phyloP scores from a whole-genome alignment of 805 yeast species.

The Yarrowia phangngaensis region DNA sequence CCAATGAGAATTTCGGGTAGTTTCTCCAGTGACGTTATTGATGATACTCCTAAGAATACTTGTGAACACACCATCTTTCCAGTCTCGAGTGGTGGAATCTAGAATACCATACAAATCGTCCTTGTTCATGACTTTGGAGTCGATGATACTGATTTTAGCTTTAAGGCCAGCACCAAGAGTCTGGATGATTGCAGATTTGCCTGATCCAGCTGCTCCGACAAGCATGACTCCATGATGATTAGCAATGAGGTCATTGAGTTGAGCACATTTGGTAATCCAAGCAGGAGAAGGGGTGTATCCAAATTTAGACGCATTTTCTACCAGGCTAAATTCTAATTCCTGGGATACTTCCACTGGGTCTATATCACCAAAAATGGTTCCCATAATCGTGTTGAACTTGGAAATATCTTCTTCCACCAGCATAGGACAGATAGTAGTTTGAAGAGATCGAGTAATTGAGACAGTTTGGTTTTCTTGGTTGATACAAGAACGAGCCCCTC shows the following conservation, averaged over 20 bases:
- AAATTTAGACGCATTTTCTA: constrained; percentile 35
- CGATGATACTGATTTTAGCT: constrained; percentile 47
- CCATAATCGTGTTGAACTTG: constrained; percentile 2
- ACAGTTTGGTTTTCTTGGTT: constrained; percentile 1
- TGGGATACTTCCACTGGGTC: constrained; percentile 34
- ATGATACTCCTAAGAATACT: constrained; percentile 55
- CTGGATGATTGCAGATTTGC: constrained; percentile 59
- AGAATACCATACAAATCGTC: constrained; percentile 63
- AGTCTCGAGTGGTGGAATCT: constrained; percentile 76
- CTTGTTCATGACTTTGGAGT: constrained; percentile 72
- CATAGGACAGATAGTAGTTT: constrained; percentile 66
- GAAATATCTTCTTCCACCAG: constrained; percentile 52
- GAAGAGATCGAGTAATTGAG: constrained; percentile 51
- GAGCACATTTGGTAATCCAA: constrained; percentile 57
- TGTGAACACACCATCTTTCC: constrained; percentile 87
- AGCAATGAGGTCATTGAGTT: constrained; percentile 57
- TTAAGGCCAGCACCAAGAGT: constrained; percentile 31
- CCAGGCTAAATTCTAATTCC: constrained; percentile 33
- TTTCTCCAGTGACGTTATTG: constrained; percentile 58
- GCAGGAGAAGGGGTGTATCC: constrained; percentile 41
- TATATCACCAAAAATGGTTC: constrained; percentile 30
- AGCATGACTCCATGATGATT: constrained; percentile 76
- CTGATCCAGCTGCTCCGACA: constrained; percentile 71
- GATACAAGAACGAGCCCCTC: constrained; percentile 43
- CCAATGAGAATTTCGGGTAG: constrained; percentile 54